A percentile compares a stretch with the other conserved stretches of the same genome.
These are phyloP conservation scores for Pseudoperonospora humuli DNA, from an alignment of 352 stramenopile genomes.

Conservation along the genomic window DNA sequence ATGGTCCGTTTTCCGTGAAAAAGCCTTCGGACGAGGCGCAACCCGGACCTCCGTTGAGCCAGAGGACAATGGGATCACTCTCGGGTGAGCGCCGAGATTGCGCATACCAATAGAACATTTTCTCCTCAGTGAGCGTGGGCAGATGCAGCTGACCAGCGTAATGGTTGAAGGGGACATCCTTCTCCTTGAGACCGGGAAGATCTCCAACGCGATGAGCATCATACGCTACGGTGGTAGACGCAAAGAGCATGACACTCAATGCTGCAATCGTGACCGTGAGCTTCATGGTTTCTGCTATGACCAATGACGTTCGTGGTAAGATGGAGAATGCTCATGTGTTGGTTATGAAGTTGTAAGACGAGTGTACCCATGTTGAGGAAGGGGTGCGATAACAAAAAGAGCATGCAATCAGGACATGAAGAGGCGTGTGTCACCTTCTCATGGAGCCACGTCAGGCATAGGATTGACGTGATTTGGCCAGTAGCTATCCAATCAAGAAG, in stretches of 20 bases:
- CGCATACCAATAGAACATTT: constrained; percentile 71
- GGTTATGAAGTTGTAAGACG: background rate
- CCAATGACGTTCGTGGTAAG: background rate
- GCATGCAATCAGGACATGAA: constrained; percentile 1
- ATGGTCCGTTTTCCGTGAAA: constrained; percentile 73
- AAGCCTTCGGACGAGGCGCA: constrained; percentile 79
- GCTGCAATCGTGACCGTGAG: constrained; percentile 11
- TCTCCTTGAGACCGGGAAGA: constrained; percentile 38
- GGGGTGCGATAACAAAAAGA: constrained; percentile 7
- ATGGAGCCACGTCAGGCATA: constrained; percentile 8
- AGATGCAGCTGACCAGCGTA: constrained; percentile 56
- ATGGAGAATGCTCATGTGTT: constrained; percentile 5
- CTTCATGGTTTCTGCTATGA: constrained; percentile 10
- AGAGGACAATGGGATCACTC: constrained; percentile 78
- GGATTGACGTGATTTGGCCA: constrained; percentile 7
- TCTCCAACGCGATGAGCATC: constrained; percentile 35
- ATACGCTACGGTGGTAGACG: constrained; percentile 1
- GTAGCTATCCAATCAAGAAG: background rate
- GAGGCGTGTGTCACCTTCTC: constrained; percentile 2
- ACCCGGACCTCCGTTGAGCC: constrained; percentile 89
- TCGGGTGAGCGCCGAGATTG: constrained; percentile 40
- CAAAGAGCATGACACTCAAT: constrained; percentile 13
- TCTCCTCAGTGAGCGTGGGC: constrained; percentile 33
- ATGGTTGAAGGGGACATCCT: constrained; percentile 49
- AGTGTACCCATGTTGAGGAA: background rate